Conservation (phyloP, 1,139 yeast genomes). For the Blastobotrys illinoisensis region DNA sequence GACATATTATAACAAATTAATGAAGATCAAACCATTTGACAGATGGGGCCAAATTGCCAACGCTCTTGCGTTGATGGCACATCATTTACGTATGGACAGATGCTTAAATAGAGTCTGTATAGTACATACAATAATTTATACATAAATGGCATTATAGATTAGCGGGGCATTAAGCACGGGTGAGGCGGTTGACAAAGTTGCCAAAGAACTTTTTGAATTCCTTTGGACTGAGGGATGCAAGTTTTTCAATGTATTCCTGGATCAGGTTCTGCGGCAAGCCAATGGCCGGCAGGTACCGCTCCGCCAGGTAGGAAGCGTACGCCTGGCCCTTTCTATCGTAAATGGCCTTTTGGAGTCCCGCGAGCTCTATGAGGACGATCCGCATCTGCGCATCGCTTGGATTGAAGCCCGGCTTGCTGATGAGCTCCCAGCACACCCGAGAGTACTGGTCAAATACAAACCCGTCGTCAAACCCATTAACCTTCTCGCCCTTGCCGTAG, state of each 20-base stretch:
- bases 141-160: background rate
- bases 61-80: no score
- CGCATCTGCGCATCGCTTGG: slow-evolving; percentile 76
- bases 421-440: slow-evolving; percentile 69
- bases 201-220: slow-evolving; percentile 29
- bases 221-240: slow-evolving; percentile 23
- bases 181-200: slow-evolving; percentile 18
- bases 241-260: slow-evolving; percentile 25
- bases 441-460: slow-evolving; percentile 65
- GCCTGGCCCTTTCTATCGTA: slow-evolving; percentile 35
- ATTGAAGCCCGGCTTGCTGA: slow-evolving; percentile 65
- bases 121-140: background rate
- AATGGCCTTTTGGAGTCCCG: slow-evolving; percentile 61
- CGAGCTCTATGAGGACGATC: slow-evolving; percentile 67
- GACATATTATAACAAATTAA: no score
- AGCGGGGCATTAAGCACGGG: slow-evolving; percentile 2
- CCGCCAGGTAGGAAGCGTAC: slow-evolving; percentile 25
- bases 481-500: slow-evolving; percentile 49
- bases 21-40: no score
- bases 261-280: slow-evolving; percentile 28
- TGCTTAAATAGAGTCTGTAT: background rate
- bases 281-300: slow-evolving; percentile 26
- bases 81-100: no score
- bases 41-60: no score
- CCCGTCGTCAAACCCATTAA: slow-evolving; percentile 60